Conservation (phyloP, 2,329 filamentous ascomycete genomes). For the Didymella arachidicola region DNA sequence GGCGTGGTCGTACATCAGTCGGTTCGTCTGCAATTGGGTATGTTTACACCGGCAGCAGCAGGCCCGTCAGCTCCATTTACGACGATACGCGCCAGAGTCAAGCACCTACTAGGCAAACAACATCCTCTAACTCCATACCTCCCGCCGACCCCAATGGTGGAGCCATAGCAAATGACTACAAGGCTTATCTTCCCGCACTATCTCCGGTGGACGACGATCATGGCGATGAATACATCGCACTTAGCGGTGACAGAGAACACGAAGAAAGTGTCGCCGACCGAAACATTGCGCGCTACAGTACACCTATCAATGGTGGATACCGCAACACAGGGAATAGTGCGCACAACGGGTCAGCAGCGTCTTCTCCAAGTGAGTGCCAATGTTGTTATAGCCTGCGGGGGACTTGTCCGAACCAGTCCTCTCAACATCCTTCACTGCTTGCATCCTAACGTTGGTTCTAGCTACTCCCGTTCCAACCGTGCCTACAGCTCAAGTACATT, state of each 20-base stretch:
- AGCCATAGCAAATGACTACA: constrained; percentile 35
- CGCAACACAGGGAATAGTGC: constrained; percentile 11
- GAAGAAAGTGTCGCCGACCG: constrained; percentile 60
- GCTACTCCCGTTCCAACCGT: constrained; percentile 4
- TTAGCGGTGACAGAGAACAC: constrained; percentile 31
- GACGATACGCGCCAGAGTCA: constrained; percentile 14
- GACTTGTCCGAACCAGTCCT: not conserved
- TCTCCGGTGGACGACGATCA: constrained; percentile 21
- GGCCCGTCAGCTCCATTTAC: constrained; percentile 25
- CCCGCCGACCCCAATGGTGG: constrained; percentile 19
- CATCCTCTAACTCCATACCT: not conserved
- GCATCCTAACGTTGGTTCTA: constrained; percentile 10
- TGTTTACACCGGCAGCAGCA: constrained; percentile 15
- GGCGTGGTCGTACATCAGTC: constrained; percentile 8
- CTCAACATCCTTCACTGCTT: not conserved
- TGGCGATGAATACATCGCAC: constrained; percentile 28
- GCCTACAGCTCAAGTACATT: not conserved
- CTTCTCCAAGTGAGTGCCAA: not conserved
- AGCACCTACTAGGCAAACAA: not conserved
- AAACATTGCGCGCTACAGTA: constrained; percentile 33
- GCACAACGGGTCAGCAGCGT: not conserved
- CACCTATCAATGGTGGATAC: constrained; percentile 12
- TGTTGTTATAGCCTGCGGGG: not conserved
- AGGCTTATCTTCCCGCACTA: constrained; percentile 29
- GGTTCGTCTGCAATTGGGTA: constrained; percentile 13